Conservation (phyloP, 352 stramenopile species). For the Phytophthora chlamydospora region DNA sequence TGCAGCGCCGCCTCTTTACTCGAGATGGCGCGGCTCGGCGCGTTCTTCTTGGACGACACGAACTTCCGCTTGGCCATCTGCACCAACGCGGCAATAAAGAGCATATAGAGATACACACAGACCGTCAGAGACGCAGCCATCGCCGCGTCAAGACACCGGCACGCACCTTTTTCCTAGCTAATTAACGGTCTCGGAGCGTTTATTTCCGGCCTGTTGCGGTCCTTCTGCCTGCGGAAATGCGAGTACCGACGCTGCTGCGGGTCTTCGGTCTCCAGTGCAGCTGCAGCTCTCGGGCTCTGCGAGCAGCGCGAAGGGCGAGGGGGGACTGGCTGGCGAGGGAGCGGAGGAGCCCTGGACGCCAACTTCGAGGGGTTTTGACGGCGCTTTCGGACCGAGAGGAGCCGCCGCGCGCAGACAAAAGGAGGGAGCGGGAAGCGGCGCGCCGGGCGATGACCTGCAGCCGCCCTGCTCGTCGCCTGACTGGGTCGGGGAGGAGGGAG, state of each 20-base stretch:
- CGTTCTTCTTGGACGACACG: slow-evolving; percentile 90
- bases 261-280: slow-evolving; percentile 11
- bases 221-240: no score
- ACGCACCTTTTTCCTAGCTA: slow-evolving; percentile 36
- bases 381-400: slow-evolving; percentile 1
- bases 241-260: not conserved
- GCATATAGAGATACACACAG: slow-evolving; percentile 6
- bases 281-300: slow-evolving; percentile 2
- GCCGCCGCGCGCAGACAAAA: not conserved
- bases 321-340: slow-evolving; percentile 25
- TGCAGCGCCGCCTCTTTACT: slow-evolving; percentile 85
- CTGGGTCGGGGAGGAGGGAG: slow-evolving; percentile 1
- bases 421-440: not conserved
- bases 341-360: slow-evolving; percentile 10
- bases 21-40: slow-evolving; percentile 76
- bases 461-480: slow-evolving; percentile 14
- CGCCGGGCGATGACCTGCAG: not conserved
- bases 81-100: slow-evolving; percentile 6
- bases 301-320: slow-evolving; percentile 10
- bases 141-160: not conserved
- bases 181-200: slow-evolving; percentile 18
- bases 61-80: slow-evolving; percentile 86
- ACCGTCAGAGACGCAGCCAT: slow-evolving; percentile 3
- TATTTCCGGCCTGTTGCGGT: slow-evolving; percentile 27
- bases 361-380: not conserved